Percentiles rank a stretch among this genome's conserved stretches.
These are phyloP conservation scores for Trichoderma sp. DNA, from an alignment of 2,329 filamentous ascomycete species.

Conservation along the genomic window DNA sequence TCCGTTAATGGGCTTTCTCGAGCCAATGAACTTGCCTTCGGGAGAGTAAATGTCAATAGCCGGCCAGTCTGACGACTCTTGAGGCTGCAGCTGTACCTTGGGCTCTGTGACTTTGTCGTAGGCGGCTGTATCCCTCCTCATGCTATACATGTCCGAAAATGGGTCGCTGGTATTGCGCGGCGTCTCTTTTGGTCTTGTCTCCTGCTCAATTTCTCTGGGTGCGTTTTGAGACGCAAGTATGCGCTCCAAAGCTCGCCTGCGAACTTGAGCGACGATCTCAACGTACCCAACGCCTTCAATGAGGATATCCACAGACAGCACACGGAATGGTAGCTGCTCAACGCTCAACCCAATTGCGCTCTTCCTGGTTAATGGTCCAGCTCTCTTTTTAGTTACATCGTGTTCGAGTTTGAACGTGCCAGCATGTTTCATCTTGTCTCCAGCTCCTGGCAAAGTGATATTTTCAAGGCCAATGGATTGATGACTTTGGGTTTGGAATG, in stretches of 20 bases:
- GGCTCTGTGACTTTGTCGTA: background rate
- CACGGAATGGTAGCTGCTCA: conserved; percentile 71
- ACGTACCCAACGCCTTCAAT: conserved; percentile 94
- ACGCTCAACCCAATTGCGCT: conserved; percentile 62
- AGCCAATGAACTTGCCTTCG: conserved; percentile 73
- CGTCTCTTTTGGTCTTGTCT: conserved; percentile 5
- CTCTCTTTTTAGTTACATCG: conserved; percentile 78
- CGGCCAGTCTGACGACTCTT: conserved; percentile 54
- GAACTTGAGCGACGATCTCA: conserved; percentile 79
- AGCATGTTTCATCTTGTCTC: conserved; percentile 62
- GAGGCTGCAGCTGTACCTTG: conserved; percentile 4
- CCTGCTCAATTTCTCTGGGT: conserved; percentile 15
- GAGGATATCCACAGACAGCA: conserved; percentile 79
- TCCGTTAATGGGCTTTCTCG: conserved; percentile 66
- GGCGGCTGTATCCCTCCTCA: conserved; percentile 26
- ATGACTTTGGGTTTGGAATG: conserved; percentile 64
- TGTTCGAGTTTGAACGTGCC: conserved; percentile 72
- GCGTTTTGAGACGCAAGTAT: conserved; percentile 25
- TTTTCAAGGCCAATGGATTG: conserved; percentile 57
- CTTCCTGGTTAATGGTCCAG: conserved; percentile 68
- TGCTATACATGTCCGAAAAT: conserved; percentile 29
- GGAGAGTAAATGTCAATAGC: conserved; percentile 83
- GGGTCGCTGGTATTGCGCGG: conserved; percentile 21
- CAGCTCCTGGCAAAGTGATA: conserved; percentile 60
- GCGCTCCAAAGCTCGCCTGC: conserved; percentile 49